These are phyloP conservation scores for Aristolochia contorta DNA, from an alignment of 164 flowering plant species.

Conservation along the genomic window DNA sequence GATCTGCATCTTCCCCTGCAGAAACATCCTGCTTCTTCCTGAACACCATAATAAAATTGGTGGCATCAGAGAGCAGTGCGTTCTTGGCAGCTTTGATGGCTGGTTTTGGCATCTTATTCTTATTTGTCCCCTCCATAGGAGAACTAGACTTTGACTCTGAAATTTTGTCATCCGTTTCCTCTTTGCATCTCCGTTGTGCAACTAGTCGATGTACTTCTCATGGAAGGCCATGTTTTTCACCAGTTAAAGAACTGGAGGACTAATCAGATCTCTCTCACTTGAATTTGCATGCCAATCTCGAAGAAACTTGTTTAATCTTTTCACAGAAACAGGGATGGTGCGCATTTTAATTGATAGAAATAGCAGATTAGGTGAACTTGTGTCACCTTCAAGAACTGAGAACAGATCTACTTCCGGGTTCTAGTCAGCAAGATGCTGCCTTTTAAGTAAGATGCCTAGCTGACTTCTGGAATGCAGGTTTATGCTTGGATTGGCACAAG, in stretches of 20 bases:
- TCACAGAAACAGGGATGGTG: constrained; percentile 34
- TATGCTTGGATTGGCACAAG: too few species aligned
- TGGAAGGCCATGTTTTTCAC: constrained; percentile 69
- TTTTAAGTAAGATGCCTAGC: constrained; percentile 38
- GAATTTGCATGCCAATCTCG: constrained; percentile 17
- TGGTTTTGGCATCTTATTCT: constrained; percentile 9
- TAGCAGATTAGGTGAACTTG: constrained; percentile 17
- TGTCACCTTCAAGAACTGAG: constrained; percentile 49
- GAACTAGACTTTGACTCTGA: constrained; percentile 11
- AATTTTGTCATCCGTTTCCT: constrained; percentile 14
- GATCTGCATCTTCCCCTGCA: constrained; percentile 18
- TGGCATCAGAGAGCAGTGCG: constrained; percentile 12
- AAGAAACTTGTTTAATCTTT: constrained; percentile 16
- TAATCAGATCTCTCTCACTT: constrained; percentile 24
- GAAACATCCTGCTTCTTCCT: constrained; percentile 20
- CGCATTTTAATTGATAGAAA: constrained; percentile 8
- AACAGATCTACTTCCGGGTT: constrained; percentile 50
- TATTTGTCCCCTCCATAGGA: constrained; percentile 12
- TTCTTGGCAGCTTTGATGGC: constrained; percentile 10
- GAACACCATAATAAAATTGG: constrained; percentile 7
- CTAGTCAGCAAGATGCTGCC: constrained; percentile 31
- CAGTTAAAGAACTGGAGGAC: constrained; percentile 76
- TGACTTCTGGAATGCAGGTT: constrained; percentile 30
- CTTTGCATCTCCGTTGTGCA: constrained; percentile 25
- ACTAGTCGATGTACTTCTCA: constrained; percentile 75